Evolutionary conservation across 208 protist species (phyloP).

Genomic region (Trypanosomatidae sp.): DNA sequence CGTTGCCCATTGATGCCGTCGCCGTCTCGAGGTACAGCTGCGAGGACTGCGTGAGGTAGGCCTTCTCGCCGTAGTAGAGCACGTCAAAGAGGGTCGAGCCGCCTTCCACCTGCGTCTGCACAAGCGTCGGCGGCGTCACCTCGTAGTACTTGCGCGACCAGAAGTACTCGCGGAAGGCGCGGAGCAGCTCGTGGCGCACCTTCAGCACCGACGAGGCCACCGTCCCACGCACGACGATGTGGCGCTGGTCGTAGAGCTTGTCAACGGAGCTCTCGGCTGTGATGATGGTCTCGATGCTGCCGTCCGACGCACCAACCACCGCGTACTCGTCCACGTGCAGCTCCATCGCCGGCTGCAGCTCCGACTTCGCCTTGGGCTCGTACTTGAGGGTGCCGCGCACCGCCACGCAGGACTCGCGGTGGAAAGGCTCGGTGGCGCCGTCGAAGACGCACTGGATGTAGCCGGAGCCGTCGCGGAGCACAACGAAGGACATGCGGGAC

Average conservation of each 20-base stretch:
- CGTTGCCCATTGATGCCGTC: slow-evolving; percentile 94
- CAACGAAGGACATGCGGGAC: slow-evolving; percentile 96
- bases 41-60: slow-evolving; percentile 98
- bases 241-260: slow-evolving; percentile 94
- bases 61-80: slow-evolving; percentile 97
- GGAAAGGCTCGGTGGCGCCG: slow-evolving; percentile 70
- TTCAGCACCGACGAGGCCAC: slow-evolving; percentile 89
- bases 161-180: slow-evolving; percentile 97
- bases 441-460: slow-evolving; percentile 96
- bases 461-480: slow-evolving; percentile 96
- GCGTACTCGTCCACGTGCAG: slow-evolving; percentile 88
- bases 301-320: slow-evolving; percentile 82
- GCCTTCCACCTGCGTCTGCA: slow-evolving; percentile 98
- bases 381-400: slow-evolving; percentile 76
- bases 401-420: slow-evolving; percentile 86
- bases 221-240: slow-evolving; percentile 95
- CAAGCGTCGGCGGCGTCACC: slow-evolving; percentile 97
- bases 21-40: slow-evolving; percentile 99
- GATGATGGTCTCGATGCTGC: slow-evolving; percentile 88
- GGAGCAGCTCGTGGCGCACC: slow-evolving; percentile 88
- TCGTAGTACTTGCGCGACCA: slow-evolving; percentile 90
- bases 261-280: slow-evolving; percentile 92
- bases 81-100: slow-evolving; percentile 98
- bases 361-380: slow-evolving; percentile 84
- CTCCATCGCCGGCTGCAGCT: slow-evolving; percentile 82